phyloP scores from a whole-genome alignment of 2,329 filamentous ascomycete species.

The Sclerotinia sclerotiorum region DNA sequence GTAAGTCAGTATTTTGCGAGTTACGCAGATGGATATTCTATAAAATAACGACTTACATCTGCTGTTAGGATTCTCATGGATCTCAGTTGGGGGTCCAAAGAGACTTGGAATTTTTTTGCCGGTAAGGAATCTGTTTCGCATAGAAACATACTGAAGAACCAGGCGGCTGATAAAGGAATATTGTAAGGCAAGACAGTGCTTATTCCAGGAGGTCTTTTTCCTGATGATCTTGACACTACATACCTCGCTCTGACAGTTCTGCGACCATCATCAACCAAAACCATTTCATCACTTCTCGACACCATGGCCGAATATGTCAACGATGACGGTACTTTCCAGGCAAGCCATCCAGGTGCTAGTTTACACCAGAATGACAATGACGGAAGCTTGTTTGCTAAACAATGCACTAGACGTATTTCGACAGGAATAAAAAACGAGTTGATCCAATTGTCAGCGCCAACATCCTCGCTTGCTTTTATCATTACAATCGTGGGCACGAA shows the following conservation, averaged over 20 bases:
- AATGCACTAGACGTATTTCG: background rate
- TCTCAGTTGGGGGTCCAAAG: background rate
- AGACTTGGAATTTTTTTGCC: background rate
- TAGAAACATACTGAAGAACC: background rate
- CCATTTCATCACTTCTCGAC: background rate
- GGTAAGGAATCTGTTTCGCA: background rate
- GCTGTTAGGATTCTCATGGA: background rate
- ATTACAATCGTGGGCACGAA: background rate
- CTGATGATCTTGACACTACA: background rate
- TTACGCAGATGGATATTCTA: no score
- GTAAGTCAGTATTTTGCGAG: no score
- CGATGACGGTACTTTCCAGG: background rate
- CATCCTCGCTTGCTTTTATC: background rate
- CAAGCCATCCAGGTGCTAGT: background rate
- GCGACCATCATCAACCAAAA: background rate
- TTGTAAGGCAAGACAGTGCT: no score
- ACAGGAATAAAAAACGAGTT: background rate
- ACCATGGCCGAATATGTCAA: conserved; percentile 1
- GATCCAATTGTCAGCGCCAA: background rate
- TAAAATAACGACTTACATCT: no score
- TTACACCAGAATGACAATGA: no score
- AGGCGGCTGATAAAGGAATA: no score
- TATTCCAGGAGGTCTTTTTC: background rate
- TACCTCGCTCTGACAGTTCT: background rate
- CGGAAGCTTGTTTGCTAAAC: background rate